A percentile compares a stretch with the other conserved stretches of the same genome.
These are phyloP conservation scores for Jaenimonas drosophilae DNA, from an alignment of 208 protist genomes.

Conservation along the genomic window DNA sequence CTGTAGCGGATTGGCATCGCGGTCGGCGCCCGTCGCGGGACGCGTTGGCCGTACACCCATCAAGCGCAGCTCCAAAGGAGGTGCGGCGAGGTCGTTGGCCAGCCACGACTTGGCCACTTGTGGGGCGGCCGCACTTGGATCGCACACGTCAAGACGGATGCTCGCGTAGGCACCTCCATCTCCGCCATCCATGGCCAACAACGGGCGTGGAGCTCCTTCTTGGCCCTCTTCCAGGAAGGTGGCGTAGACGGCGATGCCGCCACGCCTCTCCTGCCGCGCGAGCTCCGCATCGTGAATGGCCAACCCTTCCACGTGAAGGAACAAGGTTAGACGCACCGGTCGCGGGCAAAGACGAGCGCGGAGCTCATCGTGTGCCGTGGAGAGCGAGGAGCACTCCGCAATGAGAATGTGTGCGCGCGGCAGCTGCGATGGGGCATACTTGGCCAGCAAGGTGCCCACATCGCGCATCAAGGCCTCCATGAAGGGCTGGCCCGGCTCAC, in stretches of 20 bases:
- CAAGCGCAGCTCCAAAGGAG: constrained; percentile 25
- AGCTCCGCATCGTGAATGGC: constrained; percentile 23
- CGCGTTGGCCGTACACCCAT: constrained; percentile 8
- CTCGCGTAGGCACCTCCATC: constrained; percentile 10
- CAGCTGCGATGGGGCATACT: constrained; percentile 45
- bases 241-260: constrained; percentile 31
- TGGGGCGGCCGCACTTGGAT: constrained; percentile 1
- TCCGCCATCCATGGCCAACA: too few species aligned
- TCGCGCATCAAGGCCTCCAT: constrained; percentile 44
- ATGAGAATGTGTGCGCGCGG: constrained; percentile 62
- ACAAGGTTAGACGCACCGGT: constrained; percentile 45
- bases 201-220: constrained; percentile 18
- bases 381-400: constrained; percentile 35
- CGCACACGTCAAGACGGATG: constrained; percentile 28
- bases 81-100: background rate
- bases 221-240: constrained; percentile 23
- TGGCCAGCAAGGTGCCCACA: constrained; percentile 57
- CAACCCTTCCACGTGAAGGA: constrained; percentile 55
- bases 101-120: too few species aligned
- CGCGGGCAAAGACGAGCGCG: constrained; percentile 28
- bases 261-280: constrained; percentile 21
- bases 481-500: constrained; percentile 3
- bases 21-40: background rate
- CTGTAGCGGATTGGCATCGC: constrained; percentile 1
- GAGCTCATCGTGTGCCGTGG: constrained; percentile 55